Evolutionary conservation across 805 yeast species (phyloP).

Genomic region (Starmera dryadoides): DNA sequence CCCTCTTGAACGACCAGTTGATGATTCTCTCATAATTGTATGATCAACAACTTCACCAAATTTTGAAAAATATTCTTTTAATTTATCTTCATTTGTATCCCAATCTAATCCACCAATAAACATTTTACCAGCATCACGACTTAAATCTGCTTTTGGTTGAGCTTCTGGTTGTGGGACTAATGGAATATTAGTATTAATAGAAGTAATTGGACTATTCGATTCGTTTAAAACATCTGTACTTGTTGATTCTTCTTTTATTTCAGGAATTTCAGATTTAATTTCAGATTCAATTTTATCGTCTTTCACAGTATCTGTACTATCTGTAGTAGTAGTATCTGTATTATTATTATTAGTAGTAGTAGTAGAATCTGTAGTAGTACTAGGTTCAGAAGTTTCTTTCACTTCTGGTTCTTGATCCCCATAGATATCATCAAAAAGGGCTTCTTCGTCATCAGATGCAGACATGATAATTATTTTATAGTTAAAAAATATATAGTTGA

Average conservation of each 20-base stretch:
- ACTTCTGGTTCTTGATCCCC: slow-evolving; percentile 23
- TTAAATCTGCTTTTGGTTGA: slow-evolving; percentile 37
- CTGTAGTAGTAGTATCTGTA: slow-evolving; percentile 1
- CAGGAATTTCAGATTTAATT: neutral
- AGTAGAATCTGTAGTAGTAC: slow-evolving; percentile 6
- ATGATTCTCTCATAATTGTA: slow-evolving; percentile 86
- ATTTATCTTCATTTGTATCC: slow-evolving; percentile 91
- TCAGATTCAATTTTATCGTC: neutral
- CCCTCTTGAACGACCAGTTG: slow-evolving; percentile 87
- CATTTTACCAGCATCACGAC: slow-evolving; percentile 83
- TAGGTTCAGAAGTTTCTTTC: slow-evolving; percentile 14
- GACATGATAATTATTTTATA: slow-evolving; percentile 38
- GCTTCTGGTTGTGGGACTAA: slow-evolving; percentile 12
- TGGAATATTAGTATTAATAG: no score
- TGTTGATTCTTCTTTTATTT: neutral
- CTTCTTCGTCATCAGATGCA: slow-evolving; percentile 84
- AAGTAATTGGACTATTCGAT: neutral
- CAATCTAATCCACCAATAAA: slow-evolving; percentile 95
- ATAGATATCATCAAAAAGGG: slow-evolving; percentile 88
- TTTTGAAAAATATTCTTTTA: slow-evolving; percentile 75
- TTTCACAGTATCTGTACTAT: neutral
- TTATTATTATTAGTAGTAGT: no score
- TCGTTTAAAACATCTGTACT: neutral
- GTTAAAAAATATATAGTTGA: no score
- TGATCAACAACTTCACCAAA: slow-evolving; percentile 85